Evolutionary conservation across 2,329 filamentous ascomycete species (phyloP), one percentile per base, ranked within the genome.

Genomic region (Lachnellula occidentalis): DNA sequence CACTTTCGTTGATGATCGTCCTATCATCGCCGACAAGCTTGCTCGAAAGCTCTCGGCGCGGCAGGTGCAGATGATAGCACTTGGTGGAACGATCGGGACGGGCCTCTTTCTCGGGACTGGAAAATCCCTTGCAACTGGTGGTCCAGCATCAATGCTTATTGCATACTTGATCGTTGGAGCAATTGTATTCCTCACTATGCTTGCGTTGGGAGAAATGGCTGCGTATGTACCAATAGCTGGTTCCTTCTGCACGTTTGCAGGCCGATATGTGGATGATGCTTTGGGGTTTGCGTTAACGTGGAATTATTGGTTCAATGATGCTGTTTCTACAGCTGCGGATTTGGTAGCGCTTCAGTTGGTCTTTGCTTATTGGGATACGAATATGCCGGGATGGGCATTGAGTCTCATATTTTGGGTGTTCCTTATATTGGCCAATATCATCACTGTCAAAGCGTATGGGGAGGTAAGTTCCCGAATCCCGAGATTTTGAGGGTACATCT

Each of bases 21-120:
- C 55, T 7, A 48, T 64, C 31, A 22, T 61, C 12, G 62, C 62
- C 12, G 62, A 66, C 47, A 61, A 58, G 36, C 72, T 86, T 11
- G 73, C 74, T 19, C 78, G 82, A 5, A 76, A 78, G 42, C 73
- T 85, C 12, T 81, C 79, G 2, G 72, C 79, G 15, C 77, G 82
- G n/a, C 83, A 86, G 66, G 79, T 86, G 11, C 82, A 86, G 70
- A 85, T 86, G 81, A 83, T 86, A 57, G 83, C 83, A 43, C 79
- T 82, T 48, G 79, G 77, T 19, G 79, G 79, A 36, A 82, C 78
- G 1, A 82, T 82, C 46, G 79, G 80, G 8, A 85, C 82, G 0
- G 82, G 82, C 2, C 69, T 86, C 4, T 86, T 86, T 59, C 72
- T 86, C 5, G 82, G 82, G 31, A 83, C 80, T 0, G 82, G 82